These are phyloP conservation scores for Xylariaceae sp. DNA, from an alignment of 2,329 filamentous ascomycete genomes.

Conservation along the genomic window DNA sequence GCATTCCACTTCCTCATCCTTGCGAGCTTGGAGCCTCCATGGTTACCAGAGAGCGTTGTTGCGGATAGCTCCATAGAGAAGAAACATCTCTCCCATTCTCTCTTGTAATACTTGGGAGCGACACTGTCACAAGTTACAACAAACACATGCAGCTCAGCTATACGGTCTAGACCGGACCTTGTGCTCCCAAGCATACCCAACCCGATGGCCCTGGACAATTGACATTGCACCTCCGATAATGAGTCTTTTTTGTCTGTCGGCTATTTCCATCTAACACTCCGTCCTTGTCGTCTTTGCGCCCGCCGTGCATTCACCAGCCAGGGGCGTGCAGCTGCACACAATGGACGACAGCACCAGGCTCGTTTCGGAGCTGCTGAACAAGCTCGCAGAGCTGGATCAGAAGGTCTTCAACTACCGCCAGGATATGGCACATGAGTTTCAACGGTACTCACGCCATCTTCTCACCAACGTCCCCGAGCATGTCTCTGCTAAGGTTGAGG, in stretches of 20 bases:
- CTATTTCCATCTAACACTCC: constrained; percentile 4
- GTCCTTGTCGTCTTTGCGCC: constrained; percentile 1
- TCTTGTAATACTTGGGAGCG: too few species aligned
- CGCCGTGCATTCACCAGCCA: neutral
- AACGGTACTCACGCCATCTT: constrained; percentile 48
- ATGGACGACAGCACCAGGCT: constrained; percentile 49
- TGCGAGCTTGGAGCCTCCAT: too few species aligned
- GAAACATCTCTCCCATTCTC: too few species aligned
- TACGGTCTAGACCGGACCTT: too few species aligned
- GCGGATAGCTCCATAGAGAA: too few species aligned
- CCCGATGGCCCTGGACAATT: too few species aligned
- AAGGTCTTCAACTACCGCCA: constrained; percentile 54
- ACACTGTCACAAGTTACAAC: too few species aligned
- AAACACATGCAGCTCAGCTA: too few species aligned
- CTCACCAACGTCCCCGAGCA: constrained; percentile 45
- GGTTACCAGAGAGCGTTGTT: too few species aligned
- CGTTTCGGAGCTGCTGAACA: constrained; percentile 48
- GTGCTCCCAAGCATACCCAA: too few species aligned
- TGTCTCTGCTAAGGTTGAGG: constrained; percentile 43
- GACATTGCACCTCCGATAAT: constrained; percentile 3
- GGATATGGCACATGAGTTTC: constrained; percentile 55
- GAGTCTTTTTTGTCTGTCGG: constrained; percentile 9
- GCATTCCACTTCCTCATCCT: too few species aligned
- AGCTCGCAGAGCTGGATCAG: constrained; percentile 53
- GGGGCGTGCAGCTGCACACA: constrained; percentile 17